Evolutionary conservation across 73 alveolate species (phyloP).

Genomic region (Paramecium bursaria): DNA sequence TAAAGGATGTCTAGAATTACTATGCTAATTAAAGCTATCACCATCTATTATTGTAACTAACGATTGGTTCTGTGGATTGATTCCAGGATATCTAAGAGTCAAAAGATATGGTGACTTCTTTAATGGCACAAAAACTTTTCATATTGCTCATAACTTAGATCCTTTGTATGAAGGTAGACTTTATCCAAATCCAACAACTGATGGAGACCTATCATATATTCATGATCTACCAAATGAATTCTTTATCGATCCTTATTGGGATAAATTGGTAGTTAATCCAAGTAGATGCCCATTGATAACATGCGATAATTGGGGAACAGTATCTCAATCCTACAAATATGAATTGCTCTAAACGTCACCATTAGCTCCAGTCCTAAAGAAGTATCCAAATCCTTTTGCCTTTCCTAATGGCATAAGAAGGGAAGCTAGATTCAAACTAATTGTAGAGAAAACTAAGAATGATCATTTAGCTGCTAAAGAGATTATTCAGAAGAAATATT

Average conservation of each 20-base stretch:
- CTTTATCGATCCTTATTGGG: conserved; percentile 96
- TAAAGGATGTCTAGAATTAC: conserved; percentile 93
- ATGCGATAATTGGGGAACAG: conserved; percentile 99
- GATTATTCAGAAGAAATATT: conserved; percentile 89
- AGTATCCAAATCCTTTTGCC: conserved; percentile 91
- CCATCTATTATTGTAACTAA: conserved; percentile 95
- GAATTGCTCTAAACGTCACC: conserved; percentile 92
- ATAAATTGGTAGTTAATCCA: conserved; percentile 91
- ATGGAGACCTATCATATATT: conserved; percentile 86
- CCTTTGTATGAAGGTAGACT: conserved; percentile 94
- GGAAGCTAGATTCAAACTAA: conserved; percentile 83
- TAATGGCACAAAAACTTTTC: conserved; percentile 95
- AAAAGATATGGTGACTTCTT: conserved; percentile 92
- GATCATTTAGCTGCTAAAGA: conserved; percentile 92
- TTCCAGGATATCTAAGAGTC: conserved; percentile 94
- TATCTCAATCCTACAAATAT: conserved; percentile 92
- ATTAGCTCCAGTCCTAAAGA: conserved; percentile 77
- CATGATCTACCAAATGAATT: conserved; percentile 92
- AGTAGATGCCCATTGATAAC: conserved; percentile 95
- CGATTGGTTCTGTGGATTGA: conserved; percentile 98
- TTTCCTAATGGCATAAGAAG: conserved; percentile 97
- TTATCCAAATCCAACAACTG: conserved; percentile 84
- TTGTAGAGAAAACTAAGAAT: conserved; percentile 81
- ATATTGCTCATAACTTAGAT: conserved; percentile 96
- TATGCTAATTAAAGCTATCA: conserved; percentile 81